A percentile compares a stretch with the other conserved stretches of the same genome.
Evolutionary conservation across 352 stramenopile genomes (phyloP).

Genomic region (Globisporangium sylvaticum): DNA sequence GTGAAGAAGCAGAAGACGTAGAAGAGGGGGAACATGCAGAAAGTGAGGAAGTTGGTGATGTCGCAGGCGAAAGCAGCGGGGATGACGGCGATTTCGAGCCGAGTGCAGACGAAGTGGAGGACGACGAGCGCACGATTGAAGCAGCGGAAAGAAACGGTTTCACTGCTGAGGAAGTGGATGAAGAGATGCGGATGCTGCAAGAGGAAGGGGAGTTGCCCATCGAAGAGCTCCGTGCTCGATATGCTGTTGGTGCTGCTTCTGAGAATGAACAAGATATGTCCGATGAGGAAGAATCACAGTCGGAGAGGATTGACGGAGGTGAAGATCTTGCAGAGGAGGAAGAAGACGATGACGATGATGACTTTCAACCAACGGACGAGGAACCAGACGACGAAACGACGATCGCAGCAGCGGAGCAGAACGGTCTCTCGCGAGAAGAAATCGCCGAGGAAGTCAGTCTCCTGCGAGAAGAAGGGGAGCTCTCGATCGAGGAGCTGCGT

Average conservation of each 20-base stretch:
- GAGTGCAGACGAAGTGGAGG: slow-evolving; percentile 39
- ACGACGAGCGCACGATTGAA: slow-evolving; percentile 91
- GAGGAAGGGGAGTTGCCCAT: slow-evolving; percentile 92
- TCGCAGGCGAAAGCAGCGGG: not conserved
- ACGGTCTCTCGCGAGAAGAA: slow-evolving; percentile 23
- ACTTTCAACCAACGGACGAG: slow-evolving; percentile 19
- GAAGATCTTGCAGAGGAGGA: not conserved
- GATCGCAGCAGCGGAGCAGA: slow-evolving; percentile 69
- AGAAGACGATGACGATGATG: slow-evolving; percentile 23
- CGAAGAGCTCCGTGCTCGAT: slow-evolving; percentile 69
- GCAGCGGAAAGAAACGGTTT: slow-evolving; percentile 67
- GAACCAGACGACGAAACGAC: slow-evolving; percentile 77
- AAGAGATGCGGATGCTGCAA: slow-evolving; percentile 88
- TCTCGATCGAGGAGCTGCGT: slow-evolving; percentile 86
- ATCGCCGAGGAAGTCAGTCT: slow-evolving; percentile 64
- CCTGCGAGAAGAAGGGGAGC: slow-evolving; percentile 80
- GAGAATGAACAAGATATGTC: slow-evolving; percentile 39
- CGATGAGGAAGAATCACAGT: not conserved
- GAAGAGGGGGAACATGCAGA: no score
- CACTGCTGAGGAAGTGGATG: slow-evolving; percentile 39
- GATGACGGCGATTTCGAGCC: slow-evolving; percentile 30
- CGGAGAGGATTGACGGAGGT: not conserved
- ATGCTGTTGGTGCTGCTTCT: slow-evolving; percentile 22
- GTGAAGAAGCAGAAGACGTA: slow-evolving; percentile 12
- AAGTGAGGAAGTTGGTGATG: not conserved